Evolutionary conservation across 1,284 basidiomycete species (phyloP), one percentile per base, ranked within the genome.

Genomic region (Blastosporella zonata): DNA sequence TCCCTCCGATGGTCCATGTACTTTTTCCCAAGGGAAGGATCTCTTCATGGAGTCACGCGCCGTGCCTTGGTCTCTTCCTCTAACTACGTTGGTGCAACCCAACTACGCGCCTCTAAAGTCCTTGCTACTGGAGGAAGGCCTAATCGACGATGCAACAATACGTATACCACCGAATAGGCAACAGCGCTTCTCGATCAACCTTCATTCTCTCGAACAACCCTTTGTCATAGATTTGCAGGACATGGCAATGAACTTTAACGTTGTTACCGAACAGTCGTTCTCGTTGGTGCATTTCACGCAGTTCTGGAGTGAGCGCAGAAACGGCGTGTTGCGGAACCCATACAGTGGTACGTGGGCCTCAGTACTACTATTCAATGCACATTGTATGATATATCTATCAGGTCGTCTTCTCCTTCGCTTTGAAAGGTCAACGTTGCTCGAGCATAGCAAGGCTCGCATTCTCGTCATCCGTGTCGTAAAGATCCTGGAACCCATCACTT

Each of bases 161-260:
- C 18, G 20, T 2, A n/a, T 21, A 2, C 18, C 12, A 12, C 7
- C 9, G 15, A 34, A 34, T 5, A 34, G 33, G 9, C 6, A 3
- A 6, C 6, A 6, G 6, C 33, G 15, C 13, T 18, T 12, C 9
- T 20, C 2, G 13, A 25, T 18, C 1, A 23, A 33, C 15, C 29
- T 52, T 2, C 43, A 49, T 20, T 47, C 43, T 38, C 5, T 47
- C 6, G 46, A 52, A n/a, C 51, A 52, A 23, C 51, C 51, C 7
- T 52, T 52, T 12, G 37, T 34, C 2, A 6, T 46, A 13, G 17
- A 42, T n/a, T 6, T 52, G 22, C 38, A 38, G 3, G 2, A 2
- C 2, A n/a, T 22, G 17, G 17, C 18, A 1, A 6, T 20, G 7
- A 6, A 12, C 7, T 12, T 36, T 2, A 10, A 33, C 10, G 23